Evolutionary conservation across 306 rosid genomes (phyloP), one percentile per base, ranked within the genome.

Genomic region (Sechiopsis laciniata): DNA sequence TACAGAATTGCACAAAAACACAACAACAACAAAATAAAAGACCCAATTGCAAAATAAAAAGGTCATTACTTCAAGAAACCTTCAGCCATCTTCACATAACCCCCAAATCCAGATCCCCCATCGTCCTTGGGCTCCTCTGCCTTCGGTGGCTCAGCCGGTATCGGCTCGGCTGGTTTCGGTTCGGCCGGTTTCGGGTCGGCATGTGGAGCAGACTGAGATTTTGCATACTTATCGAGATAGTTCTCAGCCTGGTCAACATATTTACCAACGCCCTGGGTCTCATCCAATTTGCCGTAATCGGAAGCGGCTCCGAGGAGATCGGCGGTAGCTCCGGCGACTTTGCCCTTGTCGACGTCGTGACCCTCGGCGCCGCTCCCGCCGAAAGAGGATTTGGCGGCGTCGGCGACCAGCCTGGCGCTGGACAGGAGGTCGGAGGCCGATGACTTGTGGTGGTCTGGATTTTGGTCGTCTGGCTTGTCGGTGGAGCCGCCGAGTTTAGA

Each of bases 391-490:
- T 74, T 48, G 26, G 77, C 77, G 11, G 77, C 77, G 21, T 61
- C 71, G 8, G 77, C 77, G 7, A 74, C 77, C 71, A 59, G 15
- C 15, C n/a, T 74, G 48, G 77, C 71, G 71, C 77, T 74, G 58
- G 77, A 61, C 2, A 74, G 9, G n/a, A 74, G 77, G 7, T 61
- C 77, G 58, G 77, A 46, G 17, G 29, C 55, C 7, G 77, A 61
- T 1, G 58, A 11, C 19, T 22, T 21, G 45, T 50, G 56, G 69
- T 62, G 50, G 0, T 62, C 7, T 3, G 50, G 50, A 10, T 62
- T 32, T 32, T 62, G 48, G 69, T 62, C 69, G 0, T 62, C 7
- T 3, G 50, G 50, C 69, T 62, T 62, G 69, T 62, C 69, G 69
- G 69, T n/a, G 22, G 69, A 16, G 37, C 69, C 22, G 45, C 69